phyloP scores from a whole-genome alignment of 192 early-diverging fungal species.

The Linnemannia schmuckeri region DNA sequence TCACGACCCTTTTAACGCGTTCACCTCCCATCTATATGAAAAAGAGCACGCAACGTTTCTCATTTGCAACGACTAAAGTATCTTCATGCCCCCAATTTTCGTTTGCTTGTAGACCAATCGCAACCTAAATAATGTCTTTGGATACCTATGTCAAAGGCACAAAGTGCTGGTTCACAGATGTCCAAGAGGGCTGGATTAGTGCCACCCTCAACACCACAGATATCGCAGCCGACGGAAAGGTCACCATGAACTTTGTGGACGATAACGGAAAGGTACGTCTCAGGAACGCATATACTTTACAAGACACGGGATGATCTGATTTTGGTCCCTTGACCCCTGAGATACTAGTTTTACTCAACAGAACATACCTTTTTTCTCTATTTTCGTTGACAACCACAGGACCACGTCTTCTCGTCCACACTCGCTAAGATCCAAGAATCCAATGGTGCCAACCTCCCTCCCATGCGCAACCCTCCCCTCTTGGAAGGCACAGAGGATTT shows the following conservation, averaged over 20 bases:
- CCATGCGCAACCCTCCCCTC: slow-evolving; percentile 93
- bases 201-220: slow-evolving; percentile 71
- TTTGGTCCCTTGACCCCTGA: neutral
- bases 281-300: neutral
- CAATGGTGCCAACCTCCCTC: slow-evolving; percentile 85
- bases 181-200: slow-evolving; percentile 87
- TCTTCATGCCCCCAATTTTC: slow-evolving; percentile 7
- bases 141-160: slow-evolving; percentile 80
- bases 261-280: slow-evolving; percentile 68
- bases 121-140: slow-evolving; percentile 54
- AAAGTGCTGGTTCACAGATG: slow-evolving; percentile 92
- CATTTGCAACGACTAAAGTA: slow-evolving; percentile 14
- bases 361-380: slow-evolving; percentile 5
- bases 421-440: slow-evolving; percentile 74
- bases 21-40: neutral
- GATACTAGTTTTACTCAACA: neutral
- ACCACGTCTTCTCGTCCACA: slow-evolving; percentile 79
- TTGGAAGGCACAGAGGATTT: slow-evolving; percentile 92
- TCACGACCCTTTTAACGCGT: slow-evolving; percentile 18
- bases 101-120: slow-evolving; percentile 9
- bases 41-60: neutral
- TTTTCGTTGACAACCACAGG: slow-evolving; percentile 56
- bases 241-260: slow-evolving; percentile 74
- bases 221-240: slow-evolving; percentile 65
- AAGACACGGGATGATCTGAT: neutral